A percentile compares a stretch with the other conserved stretches of the same genome.
Conservation (phyloP, 768 basidiomycete species). For the Rhodosporidiobolus sp. region DNA sequence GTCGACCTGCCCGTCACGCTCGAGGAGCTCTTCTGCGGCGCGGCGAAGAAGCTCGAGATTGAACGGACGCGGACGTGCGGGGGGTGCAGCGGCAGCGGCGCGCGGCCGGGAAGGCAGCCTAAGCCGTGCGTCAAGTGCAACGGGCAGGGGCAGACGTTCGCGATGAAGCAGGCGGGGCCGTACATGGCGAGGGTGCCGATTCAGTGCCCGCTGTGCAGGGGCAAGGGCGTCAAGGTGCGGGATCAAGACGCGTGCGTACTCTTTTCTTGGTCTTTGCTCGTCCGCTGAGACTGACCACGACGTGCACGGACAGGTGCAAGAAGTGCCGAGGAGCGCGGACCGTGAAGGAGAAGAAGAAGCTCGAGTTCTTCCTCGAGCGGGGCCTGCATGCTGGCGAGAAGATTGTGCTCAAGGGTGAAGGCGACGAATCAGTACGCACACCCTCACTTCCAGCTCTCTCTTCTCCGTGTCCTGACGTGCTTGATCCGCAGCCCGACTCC, state of each 20-base stretch:
- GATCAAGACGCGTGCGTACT: constrained; percentile 73
- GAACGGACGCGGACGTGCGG: constrained; percentile 78
- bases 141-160: constrained; percentile 56
- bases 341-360: constrained; percentile 79
- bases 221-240: constrained; percentile 61
- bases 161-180: constrained; percentile 20
- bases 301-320: constrained; percentile 77
- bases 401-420: constrained; percentile 85
- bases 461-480: neutral
- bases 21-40: constrained; percentile 90
- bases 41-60: constrained; percentile 80
- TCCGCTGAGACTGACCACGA: neutral
- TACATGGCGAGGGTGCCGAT: constrained; percentile 20
- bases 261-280: constrained; percentile 8
- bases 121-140: constrained; percentile 75
- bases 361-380: constrained; percentile 79
- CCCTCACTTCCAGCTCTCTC: constrained; percentile 5
- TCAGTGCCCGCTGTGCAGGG: constrained; percentile 67
- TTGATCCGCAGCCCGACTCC: constrained; percentile 63
- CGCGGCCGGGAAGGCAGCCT: constrained; percentile 75
- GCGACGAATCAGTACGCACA: constrained; percentile 72
- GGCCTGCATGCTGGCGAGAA: constrained; percentile 80
- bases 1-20: constrained; percentile 80
- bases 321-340: constrained; percentile 87
- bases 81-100: constrained; percentile 84